Evolutionary conservation across 352 stramenopile species (phyloP).

Genomic region (Globisporangium mamillatum): DNA sequence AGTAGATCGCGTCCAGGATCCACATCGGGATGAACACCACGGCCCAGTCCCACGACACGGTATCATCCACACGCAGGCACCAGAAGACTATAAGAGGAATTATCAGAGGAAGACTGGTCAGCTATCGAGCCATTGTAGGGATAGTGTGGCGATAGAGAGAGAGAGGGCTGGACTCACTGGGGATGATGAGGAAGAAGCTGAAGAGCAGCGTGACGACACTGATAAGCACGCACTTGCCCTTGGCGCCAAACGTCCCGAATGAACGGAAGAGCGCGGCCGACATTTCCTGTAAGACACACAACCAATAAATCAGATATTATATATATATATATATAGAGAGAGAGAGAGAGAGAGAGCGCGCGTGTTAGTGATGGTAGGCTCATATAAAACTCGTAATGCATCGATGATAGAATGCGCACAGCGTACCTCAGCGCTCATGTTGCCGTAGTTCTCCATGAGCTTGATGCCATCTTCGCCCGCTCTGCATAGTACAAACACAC

Average conservation of each 20-base stretch:
- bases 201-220: constrained; percentile 70
- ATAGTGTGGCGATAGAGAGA: background rate
- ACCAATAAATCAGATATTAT: background rate
- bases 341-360: no score
- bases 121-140: background rate
- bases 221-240: constrained; percentile 71
- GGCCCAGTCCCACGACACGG: constrained; percentile 73
- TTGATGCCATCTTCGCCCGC: constrained; percentile 88
- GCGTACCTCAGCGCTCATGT: constrained; percentile 62
- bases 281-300: constrained; percentile 32
- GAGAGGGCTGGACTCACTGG: constrained; percentile 38
- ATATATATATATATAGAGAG: no score
- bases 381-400: background rate
- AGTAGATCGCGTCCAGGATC: constrained; percentile 71
- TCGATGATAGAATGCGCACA: background rate
- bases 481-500: constrained; percentile 23
- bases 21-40: constrained; percentile 81
- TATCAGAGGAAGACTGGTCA: no score
- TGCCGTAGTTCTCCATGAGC: constrained; percentile 84
- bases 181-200: constrained; percentile 84
- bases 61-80: constrained; percentile 75
- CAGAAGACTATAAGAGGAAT: constrained; percentile 60
- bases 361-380: background rate
- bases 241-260: constrained; percentile 63
- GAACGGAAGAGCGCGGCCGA: constrained; percentile 67